phyloP scores from a whole-genome alignment of 495 filamentous ascomycete species.

The Neurospora intermedia region DNA sequence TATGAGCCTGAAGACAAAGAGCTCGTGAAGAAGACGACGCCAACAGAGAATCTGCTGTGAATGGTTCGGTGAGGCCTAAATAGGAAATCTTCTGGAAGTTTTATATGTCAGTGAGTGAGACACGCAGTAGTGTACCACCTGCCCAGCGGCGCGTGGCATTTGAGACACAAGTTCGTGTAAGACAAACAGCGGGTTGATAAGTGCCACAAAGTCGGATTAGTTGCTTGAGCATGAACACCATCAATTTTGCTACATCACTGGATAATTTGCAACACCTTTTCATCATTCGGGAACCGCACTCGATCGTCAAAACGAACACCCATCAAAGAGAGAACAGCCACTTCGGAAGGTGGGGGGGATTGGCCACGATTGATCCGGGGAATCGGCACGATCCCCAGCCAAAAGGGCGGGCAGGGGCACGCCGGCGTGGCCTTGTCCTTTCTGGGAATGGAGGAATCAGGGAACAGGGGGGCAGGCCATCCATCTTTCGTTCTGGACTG shows the following conservation, averaged over 20 bases:
- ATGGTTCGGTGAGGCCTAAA: neutral
- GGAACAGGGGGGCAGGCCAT: neutral
- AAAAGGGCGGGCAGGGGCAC: neutral
- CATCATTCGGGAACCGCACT: neutral
- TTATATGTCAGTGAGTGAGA: neutral
- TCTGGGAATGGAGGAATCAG: neutral
- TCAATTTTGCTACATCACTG: neutral
- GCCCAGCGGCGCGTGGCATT: neutral
- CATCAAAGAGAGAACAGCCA: neutral
- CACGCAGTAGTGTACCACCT: neutral
- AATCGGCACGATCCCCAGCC: neutral
- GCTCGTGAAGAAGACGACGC: neutral
- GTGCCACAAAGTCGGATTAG: neutral
- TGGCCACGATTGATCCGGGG: neutral
- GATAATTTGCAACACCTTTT: neutral
- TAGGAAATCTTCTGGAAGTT: neutral
- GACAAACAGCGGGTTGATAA: neutral
- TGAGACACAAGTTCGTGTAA: neutral
- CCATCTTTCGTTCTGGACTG: neutral
- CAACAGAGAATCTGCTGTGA: neutral
- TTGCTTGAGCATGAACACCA: neutral
- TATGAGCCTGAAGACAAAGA: slow-evolving; percentile 17
- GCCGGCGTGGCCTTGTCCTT: neutral
- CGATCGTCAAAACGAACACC: neutral
- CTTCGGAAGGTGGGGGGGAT: neutral